Evolutionary conservation across 2,329 filamentous ascomycete species (phyloP).

Genomic region (Verticillium nubilum): DNA sequence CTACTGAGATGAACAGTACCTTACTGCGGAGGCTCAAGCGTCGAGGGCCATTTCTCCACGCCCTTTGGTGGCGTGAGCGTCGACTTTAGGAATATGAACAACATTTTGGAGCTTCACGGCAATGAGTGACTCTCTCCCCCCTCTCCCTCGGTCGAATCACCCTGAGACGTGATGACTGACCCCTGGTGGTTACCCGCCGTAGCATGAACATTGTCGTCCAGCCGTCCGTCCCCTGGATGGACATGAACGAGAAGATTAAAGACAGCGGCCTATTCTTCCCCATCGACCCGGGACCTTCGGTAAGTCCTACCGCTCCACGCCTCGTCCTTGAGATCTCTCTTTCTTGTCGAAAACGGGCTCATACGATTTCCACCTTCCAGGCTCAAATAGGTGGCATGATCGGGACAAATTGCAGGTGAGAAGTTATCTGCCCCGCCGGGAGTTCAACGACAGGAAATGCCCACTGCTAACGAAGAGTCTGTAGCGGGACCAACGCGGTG

Average conservation of each 20-base stretch:
- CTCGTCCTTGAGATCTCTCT: too few relatives aligned
- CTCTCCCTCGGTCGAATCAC: too few relatives aligned
- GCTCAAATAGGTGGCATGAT: constrained; percentile 82
- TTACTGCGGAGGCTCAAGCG: neutral
- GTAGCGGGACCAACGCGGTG: constrained; percentile 73
- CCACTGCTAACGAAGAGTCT: too few relatives aligned
- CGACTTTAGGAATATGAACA: neutral
- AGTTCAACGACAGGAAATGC: too few relatives aligned
- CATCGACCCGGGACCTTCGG: constrained; percentile 71
- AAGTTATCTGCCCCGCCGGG: too few relatives aligned
- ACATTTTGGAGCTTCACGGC: neutral
- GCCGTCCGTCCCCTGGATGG: constrained; percentile 63
- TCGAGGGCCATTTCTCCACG: neutral
- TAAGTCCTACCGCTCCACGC: too few relatives aligned
- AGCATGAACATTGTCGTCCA: constrained; percentile 72
- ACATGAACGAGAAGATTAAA: constrained; percentile 59
- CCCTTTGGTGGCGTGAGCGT: neutral
- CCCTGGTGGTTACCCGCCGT: too few relatives aligned
- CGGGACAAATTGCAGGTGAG: constrained; percentile 45
- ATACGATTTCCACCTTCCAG: too few relatives aligned
- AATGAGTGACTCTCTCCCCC: too few relatives aligned
- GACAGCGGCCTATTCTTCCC: constrained; percentile 69
- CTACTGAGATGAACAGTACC: too few relatives aligned
- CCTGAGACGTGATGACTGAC: too few relatives aligned
- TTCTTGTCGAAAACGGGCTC: too few relatives aligned